Conservation (phyloP, 1,284 basidiomycete genomes). For the Porogramme epimiltina region DNA sequence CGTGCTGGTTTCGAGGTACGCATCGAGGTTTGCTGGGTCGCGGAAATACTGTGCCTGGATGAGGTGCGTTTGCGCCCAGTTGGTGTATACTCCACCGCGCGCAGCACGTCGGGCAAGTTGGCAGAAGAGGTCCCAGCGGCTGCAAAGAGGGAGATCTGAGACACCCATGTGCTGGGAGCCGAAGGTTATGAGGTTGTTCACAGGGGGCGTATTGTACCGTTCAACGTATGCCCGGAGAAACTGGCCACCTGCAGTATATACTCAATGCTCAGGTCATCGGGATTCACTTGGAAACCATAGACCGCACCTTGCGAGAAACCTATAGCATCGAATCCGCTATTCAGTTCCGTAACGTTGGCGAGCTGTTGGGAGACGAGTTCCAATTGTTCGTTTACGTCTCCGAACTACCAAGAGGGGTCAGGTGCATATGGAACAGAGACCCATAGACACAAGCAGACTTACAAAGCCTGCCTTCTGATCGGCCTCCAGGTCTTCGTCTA, state of each 20-base stretch:
- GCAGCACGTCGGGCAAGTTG: constrained; percentile 74
- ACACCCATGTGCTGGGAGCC: constrained; percentile 87
- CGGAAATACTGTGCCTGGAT: constrained; percentile 95
- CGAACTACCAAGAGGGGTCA: constrained; percentile 56
- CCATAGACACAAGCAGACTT: constrained; percentile 34
- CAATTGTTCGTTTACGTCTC: constrained; percentile 78
- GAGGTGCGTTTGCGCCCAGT: constrained; percentile 83
- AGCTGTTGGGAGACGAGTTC: constrained; percentile 71
- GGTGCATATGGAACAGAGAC: background rate
- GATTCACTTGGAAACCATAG: background rate
- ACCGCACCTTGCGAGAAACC: constrained; percentile 87
- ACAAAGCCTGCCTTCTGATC: constrained; percentile 85
- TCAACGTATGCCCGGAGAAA: constrained; percentile 92
- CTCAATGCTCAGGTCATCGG: constrained; percentile 4
- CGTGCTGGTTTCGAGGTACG: constrained; percentile 70
- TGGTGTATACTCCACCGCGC: constrained; percentile 76
- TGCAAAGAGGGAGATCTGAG: constrained; percentile 78
- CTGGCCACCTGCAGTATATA: constrained; percentile 61
- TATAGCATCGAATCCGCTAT: constrained; percentile 84
- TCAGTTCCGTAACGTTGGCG: constrained; percentile 66
- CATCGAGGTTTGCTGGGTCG: constrained; percentile 74
- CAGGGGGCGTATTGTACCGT: constrained; percentile 75
- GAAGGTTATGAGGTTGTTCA: constrained; percentile 89
- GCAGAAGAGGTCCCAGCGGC: constrained; percentile 74
- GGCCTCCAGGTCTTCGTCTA: constrained; percentile 65